A percentile compares a stretch with the other conserved stretches of the same genome.
These are phyloP conservation scores for Dichotomocladium elegans DNA, from an alignment of 371 early-diverging fungal species.

Conservation along the genomic window DNA sequence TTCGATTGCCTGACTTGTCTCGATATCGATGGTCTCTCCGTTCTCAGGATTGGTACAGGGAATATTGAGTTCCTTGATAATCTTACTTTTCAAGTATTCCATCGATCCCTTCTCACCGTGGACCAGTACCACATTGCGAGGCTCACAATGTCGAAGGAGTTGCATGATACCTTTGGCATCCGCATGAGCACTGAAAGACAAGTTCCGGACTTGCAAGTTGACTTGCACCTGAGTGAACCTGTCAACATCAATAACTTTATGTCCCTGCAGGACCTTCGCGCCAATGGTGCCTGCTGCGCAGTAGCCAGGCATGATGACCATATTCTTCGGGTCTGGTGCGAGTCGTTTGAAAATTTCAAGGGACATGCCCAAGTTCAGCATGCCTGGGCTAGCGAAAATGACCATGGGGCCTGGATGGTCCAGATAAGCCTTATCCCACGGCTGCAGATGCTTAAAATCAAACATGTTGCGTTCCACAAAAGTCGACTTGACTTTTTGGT, in stretches of 20 bases:
- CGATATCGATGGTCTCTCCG: slow-evolving; percentile 69
- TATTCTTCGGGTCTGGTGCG: slow-evolving; percentile 86
- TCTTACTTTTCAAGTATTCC: slow-evolving; percentile 80
- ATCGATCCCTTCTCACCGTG: slow-evolving; percentile 97
- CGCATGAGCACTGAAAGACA: slow-evolving; percentile 99
- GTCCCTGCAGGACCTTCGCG: slow-evolving; percentile 90
- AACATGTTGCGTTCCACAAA: slow-evolving; percentile 88
- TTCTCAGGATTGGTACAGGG: slow-evolving; percentile 90
- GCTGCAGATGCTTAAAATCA: slow-evolving; percentile 90
- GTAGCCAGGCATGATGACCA: slow-evolving; percentile 92
- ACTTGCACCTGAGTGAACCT: slow-evolving; percentile 73
- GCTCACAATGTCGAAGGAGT: slow-evolving; percentile 89
- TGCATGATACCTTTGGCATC: slow-evolving; percentile 99
- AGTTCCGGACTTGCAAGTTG: slow-evolving; percentile 89
- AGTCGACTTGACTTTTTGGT: slow-evolving; percentile 86
- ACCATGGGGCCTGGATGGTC: slow-evolving; percentile 87
- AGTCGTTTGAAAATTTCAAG: slow-evolving; percentile 86
- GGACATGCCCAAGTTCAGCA: slow-evolving; percentile 84
- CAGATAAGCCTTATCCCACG: slow-evolving; percentile 69
- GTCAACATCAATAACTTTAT: slow-evolving; percentile 81
- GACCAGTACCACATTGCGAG: slow-evolving; percentile 96
- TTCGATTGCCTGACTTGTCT: slow-evolving; percentile 53
- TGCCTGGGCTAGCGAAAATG: slow-evolving; percentile 95
- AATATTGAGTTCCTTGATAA: slow-evolving; percentile 80
- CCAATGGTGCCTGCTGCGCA: slow-evolving; percentile 96